phyloP scores from a whole-genome alignment of 352 stramenopile species.

The Globisporangium middletonii region DNA sequence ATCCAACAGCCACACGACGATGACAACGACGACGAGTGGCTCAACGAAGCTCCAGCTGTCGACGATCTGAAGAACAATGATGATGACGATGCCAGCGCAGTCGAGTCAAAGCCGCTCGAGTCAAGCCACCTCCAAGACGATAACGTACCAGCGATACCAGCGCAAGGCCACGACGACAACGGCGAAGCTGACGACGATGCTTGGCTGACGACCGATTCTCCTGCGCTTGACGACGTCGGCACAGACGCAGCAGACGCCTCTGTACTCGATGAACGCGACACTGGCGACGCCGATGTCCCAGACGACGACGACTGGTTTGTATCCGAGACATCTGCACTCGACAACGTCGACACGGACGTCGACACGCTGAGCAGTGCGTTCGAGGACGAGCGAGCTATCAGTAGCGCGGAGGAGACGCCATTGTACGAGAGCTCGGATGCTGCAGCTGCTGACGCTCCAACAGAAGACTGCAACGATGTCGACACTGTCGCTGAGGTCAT shows the following conservation, averaged over 20 bases:
- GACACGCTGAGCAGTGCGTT: not conserved
- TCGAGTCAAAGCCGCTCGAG: not conserved
- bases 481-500: not conserved
- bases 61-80: too few relatives aligned
- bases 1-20: slow-evolving; percentile 23
- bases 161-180: not conserved
- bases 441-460: too few relatives aligned
- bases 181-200: not conserved
- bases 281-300: not conserved
- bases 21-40: not conserved
- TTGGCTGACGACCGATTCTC: slow-evolving; percentile 4
- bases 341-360: not conserved
- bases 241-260: not conserved
- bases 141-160: not conserved
- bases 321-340: not conserved
- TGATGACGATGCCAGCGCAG: not conserved
- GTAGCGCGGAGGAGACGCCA: not conserved
- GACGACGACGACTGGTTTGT: not conserved
- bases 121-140: not conserved
- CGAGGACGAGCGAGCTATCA: not conserved
- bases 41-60: not conserved
- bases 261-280: not conserved
- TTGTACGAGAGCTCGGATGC: not conserved
- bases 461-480: too few relatives aligned
- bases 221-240: not conserved